Conservation (phyloP, 345 rosid genomes). For the Acer yangbiense region DNA sequence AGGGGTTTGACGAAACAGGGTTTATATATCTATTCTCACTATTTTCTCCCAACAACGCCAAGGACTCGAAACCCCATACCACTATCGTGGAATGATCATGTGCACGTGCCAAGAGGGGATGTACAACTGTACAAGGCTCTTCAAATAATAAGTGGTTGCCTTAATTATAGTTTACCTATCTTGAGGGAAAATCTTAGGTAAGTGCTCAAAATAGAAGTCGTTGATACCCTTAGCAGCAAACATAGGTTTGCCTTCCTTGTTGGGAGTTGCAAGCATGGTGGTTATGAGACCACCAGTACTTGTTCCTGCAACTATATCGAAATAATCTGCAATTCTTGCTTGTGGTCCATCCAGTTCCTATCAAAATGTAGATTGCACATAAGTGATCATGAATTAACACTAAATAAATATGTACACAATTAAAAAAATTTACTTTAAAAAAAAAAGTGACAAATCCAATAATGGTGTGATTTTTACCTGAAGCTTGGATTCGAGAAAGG, state of each 20-base stretch:
- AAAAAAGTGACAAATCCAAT: not conserved
- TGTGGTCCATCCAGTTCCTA: slow-evolving; percentile 21
- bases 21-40: too few species aligned
- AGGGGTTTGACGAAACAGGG: too few species aligned
- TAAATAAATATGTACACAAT: too few species aligned
- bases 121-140: too few species aligned
- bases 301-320: slow-evolving; percentile 24
- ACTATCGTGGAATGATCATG: too few species aligned
- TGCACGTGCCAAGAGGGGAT: too few species aligned
- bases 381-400: not conserved
- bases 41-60: too few species aligned
- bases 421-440: too few species aligned
- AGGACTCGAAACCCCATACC: too few species aligned
- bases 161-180: slow-evolving; percentile 8
- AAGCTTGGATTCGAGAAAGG: slow-evolving; percentile 29
- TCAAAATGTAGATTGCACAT: too few species aligned
- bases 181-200: slow-evolving; percentile 27
- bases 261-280: slow-evolving; percentile 22
- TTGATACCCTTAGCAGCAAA: slow-evolving; percentile 28
- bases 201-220: slow-evolving; percentile 18
- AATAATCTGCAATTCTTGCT: slow-evolving; percentile 30
- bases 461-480: not conserved
- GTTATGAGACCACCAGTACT: slow-evolving; percentile 25
- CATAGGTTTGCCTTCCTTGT: slow-evolving; percentile 19
- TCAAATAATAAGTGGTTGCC: too few species aligned